Conservation (phyloP, 2,329 filamentous ascomycete genomes). For the Colletotrichum musae region DNA sequence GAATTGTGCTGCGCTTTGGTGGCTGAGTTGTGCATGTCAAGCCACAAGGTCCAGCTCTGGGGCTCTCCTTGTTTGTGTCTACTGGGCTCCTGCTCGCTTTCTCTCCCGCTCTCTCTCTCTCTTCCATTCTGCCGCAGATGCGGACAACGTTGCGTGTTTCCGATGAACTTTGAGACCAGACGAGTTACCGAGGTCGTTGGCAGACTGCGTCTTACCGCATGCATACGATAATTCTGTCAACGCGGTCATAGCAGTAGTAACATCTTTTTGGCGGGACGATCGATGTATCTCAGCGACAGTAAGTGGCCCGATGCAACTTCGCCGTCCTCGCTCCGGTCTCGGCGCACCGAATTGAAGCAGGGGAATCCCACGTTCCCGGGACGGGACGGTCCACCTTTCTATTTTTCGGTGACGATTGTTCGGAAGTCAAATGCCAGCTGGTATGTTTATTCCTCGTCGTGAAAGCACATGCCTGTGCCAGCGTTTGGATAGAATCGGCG, state of each 20-base stretch:
- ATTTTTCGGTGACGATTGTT: no score
- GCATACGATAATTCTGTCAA: not conserved
- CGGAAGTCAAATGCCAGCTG: no score
- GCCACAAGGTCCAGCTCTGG: no score
- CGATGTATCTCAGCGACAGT: not conserved
- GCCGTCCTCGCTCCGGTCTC: no score
- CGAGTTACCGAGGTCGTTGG: constrained; percentile 24
- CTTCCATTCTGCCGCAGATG: not conserved
- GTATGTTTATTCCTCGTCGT: no score
- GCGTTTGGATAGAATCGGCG: no score
- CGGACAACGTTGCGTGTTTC: constrained; percentile 22
- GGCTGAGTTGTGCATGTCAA: not conserved
- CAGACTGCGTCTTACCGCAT: no score
- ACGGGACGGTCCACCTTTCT: no score
- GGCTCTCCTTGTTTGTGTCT: constrained; percentile 7
- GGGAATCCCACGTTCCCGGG: no score
- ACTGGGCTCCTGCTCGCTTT: constrained; percentile 16
- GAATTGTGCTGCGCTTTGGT: not conserved
- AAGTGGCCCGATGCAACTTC: constrained; percentile 17
- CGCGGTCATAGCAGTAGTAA: not conserved
- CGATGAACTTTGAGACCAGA: constrained; percentile 19
- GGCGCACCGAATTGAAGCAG: no score
- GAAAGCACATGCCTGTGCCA: no score
- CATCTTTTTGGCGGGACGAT: not conserved
- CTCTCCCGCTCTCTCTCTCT: constrained; percentile 16